These are phyloP conservation scores for Alternaria arbusti DNA, from an alignment of 2,329 filamentous ascomycete genomes.

Conservation along the genomic window DNA sequence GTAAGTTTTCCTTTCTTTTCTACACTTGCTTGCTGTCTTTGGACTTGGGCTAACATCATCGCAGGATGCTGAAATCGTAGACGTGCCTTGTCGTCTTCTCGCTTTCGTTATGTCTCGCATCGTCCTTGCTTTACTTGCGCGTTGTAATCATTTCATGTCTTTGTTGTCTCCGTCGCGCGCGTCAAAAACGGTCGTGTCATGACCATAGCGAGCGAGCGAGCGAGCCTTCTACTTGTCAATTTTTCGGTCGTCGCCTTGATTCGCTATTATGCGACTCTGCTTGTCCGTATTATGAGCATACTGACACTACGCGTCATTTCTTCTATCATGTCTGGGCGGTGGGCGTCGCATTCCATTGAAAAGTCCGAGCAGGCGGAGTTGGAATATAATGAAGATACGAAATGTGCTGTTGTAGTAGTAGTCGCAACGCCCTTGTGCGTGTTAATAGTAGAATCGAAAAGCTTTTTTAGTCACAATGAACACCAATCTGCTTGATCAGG, in stretches of 20 bases:
- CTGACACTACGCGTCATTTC: not conserved
- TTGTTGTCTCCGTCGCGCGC: not conserved
- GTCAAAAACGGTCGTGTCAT: not conserved
- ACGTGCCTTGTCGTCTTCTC: not conserved
- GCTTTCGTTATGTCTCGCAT: not conserved
- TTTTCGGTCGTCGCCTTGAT: not conserved
- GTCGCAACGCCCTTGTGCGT: not conserved
- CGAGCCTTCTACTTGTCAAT: not conserved
- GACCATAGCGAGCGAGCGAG: not conserved
- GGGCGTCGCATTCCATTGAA: not conserved
- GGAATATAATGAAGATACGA: slow-evolving; percentile 3
- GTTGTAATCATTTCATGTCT: not conserved
- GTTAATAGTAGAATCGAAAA: not conserved
- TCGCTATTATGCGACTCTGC: not conserved
- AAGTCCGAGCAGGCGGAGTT: not conserved
- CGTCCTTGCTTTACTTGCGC: not conserved
- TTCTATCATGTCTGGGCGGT: not conserved
- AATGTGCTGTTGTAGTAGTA: not conserved
- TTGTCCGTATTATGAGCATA: not conserved
- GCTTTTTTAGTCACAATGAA: too few species aligned
- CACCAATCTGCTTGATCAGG: not conserved
- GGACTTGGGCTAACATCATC: not conserved
- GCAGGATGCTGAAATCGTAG: slow-evolving; percentile 43
- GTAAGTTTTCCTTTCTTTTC: slow-evolving; percentile 28
- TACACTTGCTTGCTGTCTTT: not conserved